Percentiles rank a stretch among this genome's conserved stretches.
phyloP scores from a whole-genome alignment of 805 yeast species.

The Pichia eremophila region DNA sequence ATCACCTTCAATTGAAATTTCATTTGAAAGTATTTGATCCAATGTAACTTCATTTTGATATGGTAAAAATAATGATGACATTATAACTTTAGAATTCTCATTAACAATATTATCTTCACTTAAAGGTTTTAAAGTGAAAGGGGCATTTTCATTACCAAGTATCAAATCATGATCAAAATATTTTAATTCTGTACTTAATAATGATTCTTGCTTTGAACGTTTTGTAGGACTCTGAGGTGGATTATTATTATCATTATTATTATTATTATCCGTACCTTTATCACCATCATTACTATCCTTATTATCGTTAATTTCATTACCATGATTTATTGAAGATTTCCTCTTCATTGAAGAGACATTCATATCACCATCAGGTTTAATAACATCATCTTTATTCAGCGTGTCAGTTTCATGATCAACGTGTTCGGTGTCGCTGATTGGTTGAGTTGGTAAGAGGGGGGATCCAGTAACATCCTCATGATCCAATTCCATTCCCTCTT shows the following conservation, averaged over 20 bases:
- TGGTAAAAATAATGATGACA: slow-evolving; percentile 44
- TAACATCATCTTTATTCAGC: not conserved
- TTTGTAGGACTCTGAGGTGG: not conserved
- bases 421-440: not conserved
- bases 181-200: too few species aligned
- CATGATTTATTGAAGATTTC: too few species aligned
- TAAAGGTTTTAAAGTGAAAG: slow-evolving; percentile 42
- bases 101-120: slow-evolving; percentile 10
- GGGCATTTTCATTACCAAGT: slow-evolving; percentile 34
- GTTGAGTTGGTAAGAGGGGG: not conserved
- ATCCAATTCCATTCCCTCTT: not conserved
- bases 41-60: slow-evolving; percentile 26
- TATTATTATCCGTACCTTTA: too few species aligned
- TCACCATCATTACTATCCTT: too few species aligned
- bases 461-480: not conserved
- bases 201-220: not conserved
- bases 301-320: too few species aligned
- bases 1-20: not conserved
- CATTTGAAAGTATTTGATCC: slow-evolving; percentile 1
- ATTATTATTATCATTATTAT: too few species aligned
- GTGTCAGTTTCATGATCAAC: not conserved
- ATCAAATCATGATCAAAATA: slow-evolving; percentile 29
- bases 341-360: not conserved
- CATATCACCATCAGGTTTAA: not conserved
- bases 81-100: slow-evolving; percentile 27